phyloP scores from a whole-genome alignment of 2,329 filamentous ascomycete species.

The Aspergillus novoparasiticus region DNA sequence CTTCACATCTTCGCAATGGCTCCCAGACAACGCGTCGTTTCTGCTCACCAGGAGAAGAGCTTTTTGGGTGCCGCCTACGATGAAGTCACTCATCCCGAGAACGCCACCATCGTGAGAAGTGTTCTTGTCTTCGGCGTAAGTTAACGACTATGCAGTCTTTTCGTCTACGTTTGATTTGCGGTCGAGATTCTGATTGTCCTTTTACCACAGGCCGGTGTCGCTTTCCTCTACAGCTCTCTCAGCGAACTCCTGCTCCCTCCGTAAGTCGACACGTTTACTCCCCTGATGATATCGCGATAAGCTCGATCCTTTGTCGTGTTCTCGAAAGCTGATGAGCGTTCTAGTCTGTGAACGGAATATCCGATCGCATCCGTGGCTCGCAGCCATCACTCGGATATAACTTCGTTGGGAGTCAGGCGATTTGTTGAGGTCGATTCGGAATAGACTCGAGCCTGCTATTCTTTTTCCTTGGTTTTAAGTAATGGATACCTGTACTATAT shows the following conservation, averaged over 20 bases:
- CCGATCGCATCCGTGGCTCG: conserved; percentile 6
- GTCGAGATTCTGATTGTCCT: conserved; percentile 14
- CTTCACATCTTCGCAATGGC: conserved; percentile 54
- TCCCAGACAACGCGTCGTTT: conserved; percentile 61
- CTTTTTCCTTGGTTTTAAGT: conserved; percentile 17
- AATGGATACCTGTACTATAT: conserved; percentile 30
- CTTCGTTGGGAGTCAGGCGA: conserved; percentile 6
- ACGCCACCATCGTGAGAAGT: conserved; percentile 69
- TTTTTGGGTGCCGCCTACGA: conserved; percentile 63
- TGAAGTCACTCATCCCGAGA: conserved; percentile 66
- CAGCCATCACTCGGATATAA: conserved; percentile 10
- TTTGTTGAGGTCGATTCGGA: conserved; percentile 6
- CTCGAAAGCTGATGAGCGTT: conserved; percentile 12
- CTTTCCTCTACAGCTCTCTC: conserved; percentile 69
- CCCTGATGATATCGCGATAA: not conserved
- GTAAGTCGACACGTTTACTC: conserved; percentile 44
- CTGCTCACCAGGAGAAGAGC: conserved; percentile 53
- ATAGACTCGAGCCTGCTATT: conserved; percentile 10
- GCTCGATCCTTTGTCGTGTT: conserved; percentile 13
- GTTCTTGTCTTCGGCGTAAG: conserved; percentile 69
- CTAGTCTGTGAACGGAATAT: conserved; percentile 24
- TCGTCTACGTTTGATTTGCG: not conserved
- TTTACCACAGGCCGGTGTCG: conserved; percentile 60
- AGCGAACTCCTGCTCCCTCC: conserved; percentile 69
- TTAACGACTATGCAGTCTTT: conserved; percentile 16